Conservation (phyloP, 202 grass and related monocot genomes). For the Carex arenaria region DNA sequence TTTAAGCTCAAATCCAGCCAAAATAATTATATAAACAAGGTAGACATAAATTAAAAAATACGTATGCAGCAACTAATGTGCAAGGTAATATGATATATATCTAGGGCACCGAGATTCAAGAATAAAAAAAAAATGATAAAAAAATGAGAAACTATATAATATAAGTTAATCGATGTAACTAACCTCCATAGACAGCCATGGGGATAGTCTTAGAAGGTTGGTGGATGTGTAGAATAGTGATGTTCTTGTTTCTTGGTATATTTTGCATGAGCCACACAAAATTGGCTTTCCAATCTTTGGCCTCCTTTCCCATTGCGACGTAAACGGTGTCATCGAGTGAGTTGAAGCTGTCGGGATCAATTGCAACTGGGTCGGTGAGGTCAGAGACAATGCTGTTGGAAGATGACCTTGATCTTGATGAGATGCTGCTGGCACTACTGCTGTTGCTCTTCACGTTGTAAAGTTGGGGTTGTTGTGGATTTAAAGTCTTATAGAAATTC, state of each 20-base stretch:
- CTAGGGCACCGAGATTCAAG: no score
- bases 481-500: neutral
- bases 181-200: constrained; percentile 11
- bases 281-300: constrained; percentile 26
- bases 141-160: no score
- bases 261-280: constrained; percentile 32
- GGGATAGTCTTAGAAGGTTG: constrained; percentile 23
- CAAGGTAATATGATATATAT: no score
- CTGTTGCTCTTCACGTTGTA: neutral
- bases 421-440: neutral
- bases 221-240: constrained; percentile 34
- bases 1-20: no score
- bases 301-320: constrained; percentile 30
- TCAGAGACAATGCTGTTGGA: constrained; percentile 1
- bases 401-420: neutral
- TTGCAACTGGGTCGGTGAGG: neutral
- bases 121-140: no score
- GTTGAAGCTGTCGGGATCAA: neutral
- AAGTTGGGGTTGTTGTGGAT: neutral
- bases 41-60: no score
- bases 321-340: neutral
- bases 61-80: no score
- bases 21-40: no score
- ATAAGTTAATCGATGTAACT: neutral
- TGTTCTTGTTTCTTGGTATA: neutral